Evolutionary conservation across 2,329 filamentous ascomycete genomes (phyloP), one percentile per base, ranked within the genome.

Genomic region (Pezicula rhizophila): DNA sequence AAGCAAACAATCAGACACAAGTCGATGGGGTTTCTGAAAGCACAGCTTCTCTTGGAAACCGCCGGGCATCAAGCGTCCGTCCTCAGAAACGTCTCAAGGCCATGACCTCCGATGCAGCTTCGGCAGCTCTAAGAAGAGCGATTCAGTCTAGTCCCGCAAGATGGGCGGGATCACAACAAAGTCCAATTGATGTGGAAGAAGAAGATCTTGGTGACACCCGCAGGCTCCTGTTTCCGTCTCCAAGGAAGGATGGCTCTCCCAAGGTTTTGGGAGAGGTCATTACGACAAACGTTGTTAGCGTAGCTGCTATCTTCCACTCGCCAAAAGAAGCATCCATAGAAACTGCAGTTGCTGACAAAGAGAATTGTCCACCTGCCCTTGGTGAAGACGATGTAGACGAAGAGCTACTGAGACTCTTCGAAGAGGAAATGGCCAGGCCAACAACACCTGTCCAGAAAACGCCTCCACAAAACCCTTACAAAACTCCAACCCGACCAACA

Each of bases 191-290:
- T 25, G 55, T 78, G 5, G 74, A 75, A 31, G 71, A 77, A 44
- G 65, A 70, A n/a, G 66, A 69, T 11, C 65, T 75, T 15, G 79
- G 78, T 31, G 68, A 64, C 45, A 90, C 85, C 1, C 77, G 85
- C 52, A 76, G 89, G 50, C 67, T 91, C 2, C 73, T 93, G 1
- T 93, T 93, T 60, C 85, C 88, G 1, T 90, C 86, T 0, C 87
- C 87, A 2, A 76, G 82, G 39, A 85, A 85, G 55, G 78, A 81
- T 26, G 79, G 77, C 33, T 73, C 79, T 41, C 69, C 76, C 1
- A 88, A 82, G 61, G 76, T 79, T 18, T 71, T 88, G 2, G 76
- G 77, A 43, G 79, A 84, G 57, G 64, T 80, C 37, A 67, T 73
- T 12, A 68, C 76, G 14, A 31, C 28, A 31, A 84, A 83, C 56